These are phyloP conservation scores for Desmodesmus armatus DNA, from an alignment of 139 green algal genomes.

Conservation along the genomic window DNA sequence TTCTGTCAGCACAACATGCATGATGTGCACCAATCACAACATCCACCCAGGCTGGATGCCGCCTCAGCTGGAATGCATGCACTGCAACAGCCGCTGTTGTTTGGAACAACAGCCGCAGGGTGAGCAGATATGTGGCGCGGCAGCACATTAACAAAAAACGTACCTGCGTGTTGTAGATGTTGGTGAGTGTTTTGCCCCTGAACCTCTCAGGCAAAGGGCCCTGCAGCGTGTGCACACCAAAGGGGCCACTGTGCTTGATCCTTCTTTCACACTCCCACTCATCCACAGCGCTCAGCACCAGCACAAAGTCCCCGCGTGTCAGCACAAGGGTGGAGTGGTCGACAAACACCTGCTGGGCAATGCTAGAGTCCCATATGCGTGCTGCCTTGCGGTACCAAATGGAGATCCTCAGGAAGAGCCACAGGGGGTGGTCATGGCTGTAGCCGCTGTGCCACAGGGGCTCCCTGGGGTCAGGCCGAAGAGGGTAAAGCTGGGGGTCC, in stretches of 20 bases:
- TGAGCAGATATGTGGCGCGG: no score
- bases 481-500: background rate
- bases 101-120: no score
- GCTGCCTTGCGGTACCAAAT: background rate
- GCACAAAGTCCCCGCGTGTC: background rate
- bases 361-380: background rate
- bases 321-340: background rate
- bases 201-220: background rate
- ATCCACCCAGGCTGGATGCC: no score
- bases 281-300: background rate
- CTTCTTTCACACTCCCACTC: no score
- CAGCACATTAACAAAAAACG: no score
- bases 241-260: background rate
- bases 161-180: conserved; percentile 21
- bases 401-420: conserved; percentile 16
- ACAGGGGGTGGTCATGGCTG: conserved; percentile 41
- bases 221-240: background rate
- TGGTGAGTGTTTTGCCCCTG: background rate
- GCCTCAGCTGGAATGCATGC: no score
- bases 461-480: background rate
- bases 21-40: no score
- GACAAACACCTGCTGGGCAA: background rate
- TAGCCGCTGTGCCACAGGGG: background rate
- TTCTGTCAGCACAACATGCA: no score
- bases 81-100: no score